Conservation (phyloP, 805 yeast species). For the Starmerella sp. region DNA sequence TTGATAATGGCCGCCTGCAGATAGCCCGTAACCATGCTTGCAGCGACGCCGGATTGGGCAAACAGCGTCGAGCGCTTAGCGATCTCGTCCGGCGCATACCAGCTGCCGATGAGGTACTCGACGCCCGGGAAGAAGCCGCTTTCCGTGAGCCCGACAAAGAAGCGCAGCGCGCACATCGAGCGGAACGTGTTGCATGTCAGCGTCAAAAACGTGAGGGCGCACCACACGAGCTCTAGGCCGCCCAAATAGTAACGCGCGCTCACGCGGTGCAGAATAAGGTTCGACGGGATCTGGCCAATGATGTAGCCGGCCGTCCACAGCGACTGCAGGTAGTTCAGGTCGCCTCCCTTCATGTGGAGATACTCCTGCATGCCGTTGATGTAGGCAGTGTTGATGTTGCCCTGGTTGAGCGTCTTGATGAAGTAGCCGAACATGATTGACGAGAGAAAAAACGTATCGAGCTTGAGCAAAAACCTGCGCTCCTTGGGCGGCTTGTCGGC, state of each 20-base stretch:
- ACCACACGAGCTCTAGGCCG: conserved; percentile 37
- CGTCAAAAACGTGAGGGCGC: conserved; percentile 33
- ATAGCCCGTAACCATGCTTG: conserved; percentile 45
- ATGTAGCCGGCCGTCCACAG: conserved; percentile 43
- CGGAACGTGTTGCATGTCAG: conserved; percentile 37
- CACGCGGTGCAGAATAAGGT: conserved; percentile 32
- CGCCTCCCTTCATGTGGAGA: conserved; percentile 34
- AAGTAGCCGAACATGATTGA: conserved; percentile 39
- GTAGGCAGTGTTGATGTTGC: conserved; percentile 37
- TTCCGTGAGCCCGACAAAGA: conserved; percentile 28
- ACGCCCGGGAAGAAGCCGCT: conserved; percentile 29
- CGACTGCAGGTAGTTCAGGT: conserved; percentile 37
- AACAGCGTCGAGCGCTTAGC: conserved; percentile 26
- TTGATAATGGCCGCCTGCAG: conserved; percentile 44
- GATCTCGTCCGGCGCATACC: conserved; percentile 27
- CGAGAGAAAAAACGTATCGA: conserved; percentile 33
- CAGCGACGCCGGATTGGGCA: conserved; percentile 26
- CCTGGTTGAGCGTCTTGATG: conserved; percentile 36
- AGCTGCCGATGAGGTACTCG: conserved; percentile 25
- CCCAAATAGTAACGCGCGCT: conserved; percentile 39
- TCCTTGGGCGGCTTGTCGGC: conserved; percentile 33
- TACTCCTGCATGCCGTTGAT: conserved; percentile 39
- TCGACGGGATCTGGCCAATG: conserved; percentile 41
- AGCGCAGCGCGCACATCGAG: conserved; percentile 30
- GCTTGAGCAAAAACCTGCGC: conserved; percentile 29